Conservation (phyloP, 345 rosid genomes). For the Odontarrhena argentea region DNA sequence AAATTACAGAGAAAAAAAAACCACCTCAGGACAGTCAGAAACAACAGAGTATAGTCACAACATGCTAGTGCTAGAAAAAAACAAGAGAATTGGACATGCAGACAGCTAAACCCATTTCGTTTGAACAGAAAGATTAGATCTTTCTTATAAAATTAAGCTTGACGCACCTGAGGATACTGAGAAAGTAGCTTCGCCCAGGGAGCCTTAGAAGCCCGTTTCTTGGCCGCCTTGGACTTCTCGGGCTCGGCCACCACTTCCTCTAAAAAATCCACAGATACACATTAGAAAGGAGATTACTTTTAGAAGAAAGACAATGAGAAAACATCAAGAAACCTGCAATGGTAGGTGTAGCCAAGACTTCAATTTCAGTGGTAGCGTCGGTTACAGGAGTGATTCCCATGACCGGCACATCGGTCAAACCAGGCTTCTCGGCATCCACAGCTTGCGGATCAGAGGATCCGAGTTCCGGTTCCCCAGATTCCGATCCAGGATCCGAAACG, state of each 20-base stretch:
- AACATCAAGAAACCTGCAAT: slow-evolving; percentile 52
- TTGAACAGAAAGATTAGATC: slow-evolving; percentile 22
- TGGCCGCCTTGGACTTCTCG: slow-evolving; percentile 36
- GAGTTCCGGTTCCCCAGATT: slow-evolving; percentile 58
- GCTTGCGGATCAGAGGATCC: slow-evolving; percentile 68
- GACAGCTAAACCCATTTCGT: slow-evolving; percentile 6
- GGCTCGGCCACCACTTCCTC: slow-evolving; percentile 46
- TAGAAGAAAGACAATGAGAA: slow-evolving; percentile 27
- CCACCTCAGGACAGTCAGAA: slow-evolving; percentile 21
- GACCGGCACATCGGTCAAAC: slow-evolving; percentile 39
- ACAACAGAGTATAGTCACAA: slow-evolving; percentile 26
- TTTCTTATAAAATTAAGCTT: slow-evolving; percentile 12
- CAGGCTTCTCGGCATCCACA: slow-evolving; percentile 48
- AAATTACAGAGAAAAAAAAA: slow-evolving; percentile 22
- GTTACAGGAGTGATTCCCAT: slow-evolving; percentile 52
- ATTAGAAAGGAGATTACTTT: slow-evolving; percentile 4
- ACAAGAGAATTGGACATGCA: slow-evolving; percentile 14
- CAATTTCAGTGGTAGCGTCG: slow-evolving; percentile 49
- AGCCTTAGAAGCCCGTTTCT: slow-evolving; percentile 48
- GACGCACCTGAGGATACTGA: slow-evolving; percentile 72
- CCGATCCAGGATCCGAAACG: slow-evolving; percentile 57
- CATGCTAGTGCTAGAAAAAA: not conserved
- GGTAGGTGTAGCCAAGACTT: slow-evolving; percentile 52
- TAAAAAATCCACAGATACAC: slow-evolving; percentile 41
- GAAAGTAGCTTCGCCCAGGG: slow-evolving; percentile 96